Base-by-base conservation (phyloP, 306 rosid genomes). In the Acacia crassicarpa region DNA sequence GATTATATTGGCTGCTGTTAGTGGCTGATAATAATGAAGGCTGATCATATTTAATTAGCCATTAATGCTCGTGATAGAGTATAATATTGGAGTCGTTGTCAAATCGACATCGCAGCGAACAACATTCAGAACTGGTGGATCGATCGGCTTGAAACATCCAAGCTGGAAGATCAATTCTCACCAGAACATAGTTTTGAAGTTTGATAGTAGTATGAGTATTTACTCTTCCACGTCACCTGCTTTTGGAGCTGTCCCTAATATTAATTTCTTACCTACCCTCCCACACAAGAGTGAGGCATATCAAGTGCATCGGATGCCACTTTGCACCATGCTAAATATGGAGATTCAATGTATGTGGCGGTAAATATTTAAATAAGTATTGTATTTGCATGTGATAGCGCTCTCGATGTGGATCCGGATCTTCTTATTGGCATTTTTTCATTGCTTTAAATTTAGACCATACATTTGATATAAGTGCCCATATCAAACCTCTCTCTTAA, bases 221-320 rank as follows among this genome's bases (percentile, higher is more conserved):
- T 15, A 46, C 70, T 40, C 67, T 51, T 78, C 35, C 45, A 76
- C 74, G 14, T 67, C 56, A 76, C 46, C 58, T 27, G 63, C 65
- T 65, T 71, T 63, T 46, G 46, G 77, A 86, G 51, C 81, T 58
- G 72, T 62, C 43, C 49, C n/a, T 61, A 33, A 70, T 11, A 61
- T 9, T 23, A 35, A 22, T 79, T 68, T 68, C 27, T 38, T 56
- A 83, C 8, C 85, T 74, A 83, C 74, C 78, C 51, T 81, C 79
- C 35, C 76, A 74, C 79, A 38, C 17, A 69, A 69, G 53, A 69
- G 74, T 41, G 73, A 68, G 41, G 16, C 11, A 33, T 35, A 66
- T 66, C 71, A 66, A 66, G 45, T 66, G 45, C 68, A 2, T 62
- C 4, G 68, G 38, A 62, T 32, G 45, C 71, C 71, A 16, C 11